phyloP scores from a whole-genome alignment of 192 early-diverging fungal genomes.

The Endogone sp. region DNA sequence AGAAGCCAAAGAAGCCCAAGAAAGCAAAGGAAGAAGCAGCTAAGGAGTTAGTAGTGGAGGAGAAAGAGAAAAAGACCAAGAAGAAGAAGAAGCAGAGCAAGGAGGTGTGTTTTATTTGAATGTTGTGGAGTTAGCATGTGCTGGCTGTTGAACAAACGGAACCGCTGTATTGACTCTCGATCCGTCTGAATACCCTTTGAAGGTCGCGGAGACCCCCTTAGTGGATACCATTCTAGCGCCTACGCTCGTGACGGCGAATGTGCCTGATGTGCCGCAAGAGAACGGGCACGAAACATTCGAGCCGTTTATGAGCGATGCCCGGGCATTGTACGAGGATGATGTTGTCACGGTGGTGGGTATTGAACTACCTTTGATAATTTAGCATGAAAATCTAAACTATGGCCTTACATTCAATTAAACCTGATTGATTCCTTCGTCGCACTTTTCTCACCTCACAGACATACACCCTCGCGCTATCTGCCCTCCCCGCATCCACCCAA shows the following conservation, averaged over 20 bases:
- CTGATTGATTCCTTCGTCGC: background rate
- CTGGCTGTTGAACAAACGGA: too few species aligned
- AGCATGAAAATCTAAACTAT: too few species aligned
- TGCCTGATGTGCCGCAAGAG: background rate
- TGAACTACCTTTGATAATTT: slow-evolving; percentile 10
- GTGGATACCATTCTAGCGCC: background rate
- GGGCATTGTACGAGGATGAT: background rate
- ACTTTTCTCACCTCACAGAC: background rate
- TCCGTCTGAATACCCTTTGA: background rate
- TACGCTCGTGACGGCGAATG: background rate
- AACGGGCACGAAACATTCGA: background rate
- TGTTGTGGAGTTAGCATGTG: background rate
- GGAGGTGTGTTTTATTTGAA: slow-evolving; percentile 1
- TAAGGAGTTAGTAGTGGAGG: slow-evolving; percentile 15
- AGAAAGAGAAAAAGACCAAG: slow-evolving; percentile 33
- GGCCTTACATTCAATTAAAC: too few species aligned
- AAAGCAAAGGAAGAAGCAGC: slow-evolving; percentile 5
- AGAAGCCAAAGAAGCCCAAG: slow-evolving; percentile 4
- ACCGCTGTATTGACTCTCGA: too few species aligned
- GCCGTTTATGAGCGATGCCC: background rate
- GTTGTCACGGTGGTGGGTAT: background rate
- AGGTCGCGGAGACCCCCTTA: background rate
- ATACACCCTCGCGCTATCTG: background rate
- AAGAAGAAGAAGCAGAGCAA: slow-evolving; percentile 40
- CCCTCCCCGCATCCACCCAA: background rate